A percentile compares a stretch with the other conserved stretches of the same genome.
Evolutionary conservation across 148 eudicot genomes (phyloP).

Genomic region (Suaeda aralocaspica): DNA sequence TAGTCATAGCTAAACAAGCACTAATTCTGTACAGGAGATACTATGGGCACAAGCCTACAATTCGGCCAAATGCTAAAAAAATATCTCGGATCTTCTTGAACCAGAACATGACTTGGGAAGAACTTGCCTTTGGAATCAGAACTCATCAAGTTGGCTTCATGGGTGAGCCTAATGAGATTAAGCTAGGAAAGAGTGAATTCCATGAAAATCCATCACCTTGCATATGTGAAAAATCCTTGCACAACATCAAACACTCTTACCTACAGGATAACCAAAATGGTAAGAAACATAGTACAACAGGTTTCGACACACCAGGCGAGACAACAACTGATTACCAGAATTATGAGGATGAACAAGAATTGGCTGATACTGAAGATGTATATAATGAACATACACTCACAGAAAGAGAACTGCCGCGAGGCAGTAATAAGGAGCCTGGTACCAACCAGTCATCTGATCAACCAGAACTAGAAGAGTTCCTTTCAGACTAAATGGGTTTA

Average conservation of each 20-base stretch:
- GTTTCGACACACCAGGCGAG: constrained; percentile 22
- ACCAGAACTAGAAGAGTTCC: constrained; percentile 35
- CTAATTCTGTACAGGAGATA: constrained; percentile 52
- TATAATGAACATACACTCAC: constrained; percentile 24
- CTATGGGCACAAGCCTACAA: constrained; percentile 81
- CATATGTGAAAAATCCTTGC: constrained; percentile 44
- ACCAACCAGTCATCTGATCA: constrained; percentile 19
- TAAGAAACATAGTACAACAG: constrained; percentile 19
- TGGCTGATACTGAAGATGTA: constrained; percentile 30
- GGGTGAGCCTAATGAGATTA: constrained; percentile 71
- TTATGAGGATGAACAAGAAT: constrained; percentile 45
- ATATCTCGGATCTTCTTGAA: constrained; percentile 42
- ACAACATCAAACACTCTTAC: constrained; percentile 16
- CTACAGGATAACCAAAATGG: constrained; percentile 8
- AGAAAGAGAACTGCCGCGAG: constrained; percentile 14
- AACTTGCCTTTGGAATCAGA: constrained; percentile 42
- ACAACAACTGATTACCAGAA: constrained; percentile 24
- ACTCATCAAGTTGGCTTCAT: constrained; percentile 58
- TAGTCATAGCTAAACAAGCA: not conserved
- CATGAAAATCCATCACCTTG: constrained; percentile 73
- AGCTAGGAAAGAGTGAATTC: constrained; percentile 51
- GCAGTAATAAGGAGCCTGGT: constrained; percentile 16
- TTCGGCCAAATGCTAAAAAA: constrained; percentile 79
- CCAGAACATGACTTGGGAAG: constrained; percentile 58
- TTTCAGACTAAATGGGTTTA: constrained; percentile 23